phyloP scores from a whole-genome alignment of 768 basidiomycete genomes.

The Leccinellum rugosiceps region DNA sequence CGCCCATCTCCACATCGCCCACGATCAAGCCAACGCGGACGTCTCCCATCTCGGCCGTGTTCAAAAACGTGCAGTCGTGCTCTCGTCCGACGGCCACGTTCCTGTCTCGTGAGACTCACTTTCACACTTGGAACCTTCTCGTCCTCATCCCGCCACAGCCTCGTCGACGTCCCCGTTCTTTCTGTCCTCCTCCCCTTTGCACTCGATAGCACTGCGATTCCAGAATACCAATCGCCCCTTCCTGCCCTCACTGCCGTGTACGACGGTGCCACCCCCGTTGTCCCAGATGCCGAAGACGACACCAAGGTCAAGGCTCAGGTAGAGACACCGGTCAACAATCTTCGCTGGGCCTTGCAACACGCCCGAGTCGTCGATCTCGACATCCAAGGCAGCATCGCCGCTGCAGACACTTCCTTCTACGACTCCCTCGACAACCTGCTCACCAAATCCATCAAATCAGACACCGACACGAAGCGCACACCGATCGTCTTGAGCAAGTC shows the following conservation, averaged over 20 bases:
- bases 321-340: slow-evolving; percentile 46
- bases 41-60: slow-evolving; percentile 39
- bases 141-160: slow-evolving; percentile 11
- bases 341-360: slow-evolving; percentile 63
- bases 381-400: slow-evolving; percentile 51
- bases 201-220: slow-evolving; percentile 46
- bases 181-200: slow-evolving; percentile 61
- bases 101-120: slow-evolving; percentile 35
- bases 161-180: slow-evolving; percentile 40
- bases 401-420: slow-evolving; percentile 45
- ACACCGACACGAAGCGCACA: slow-evolving; percentile 34
- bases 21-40: slow-evolving; percentile 33
- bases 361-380: slow-evolving; percentile 71
- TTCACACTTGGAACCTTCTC: neutral
- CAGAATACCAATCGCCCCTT: slow-evolving; percentile 30
- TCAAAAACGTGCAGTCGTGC: slow-evolving; percentile 59
- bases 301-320: slow-evolving; percentile 21
- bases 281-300: slow-evolving; percentile 19
- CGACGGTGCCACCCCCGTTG: slow-evolving; percentile 41
- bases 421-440: slow-evolving; percentile 73
- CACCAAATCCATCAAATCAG: slow-evolving; percentile 49
- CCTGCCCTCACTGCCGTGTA: slow-evolving; percentile 54
- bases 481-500: slow-evolving; percentile 64
- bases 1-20: slow-evolving; percentile 52
- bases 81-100: slow-evolving; percentile 41